A percentile compares a stretch with the other conserved stretches of the same genome.
phyloP scores from a whole-genome alignment of 73 alveolate genomes.

The Urostyla sp. region DNA sequence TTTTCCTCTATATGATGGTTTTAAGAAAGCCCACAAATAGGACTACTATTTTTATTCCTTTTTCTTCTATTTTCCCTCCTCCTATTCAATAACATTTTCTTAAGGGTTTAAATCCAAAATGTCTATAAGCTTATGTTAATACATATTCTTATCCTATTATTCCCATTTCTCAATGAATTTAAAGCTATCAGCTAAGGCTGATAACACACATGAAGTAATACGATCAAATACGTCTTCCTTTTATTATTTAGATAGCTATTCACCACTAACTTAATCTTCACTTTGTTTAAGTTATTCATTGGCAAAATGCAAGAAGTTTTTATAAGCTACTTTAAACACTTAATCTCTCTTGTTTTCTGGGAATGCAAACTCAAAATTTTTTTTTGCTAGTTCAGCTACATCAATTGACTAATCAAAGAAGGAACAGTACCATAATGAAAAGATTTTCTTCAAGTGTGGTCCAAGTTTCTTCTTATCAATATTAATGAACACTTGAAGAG shows the following conservation, averaged over 20 bases:
- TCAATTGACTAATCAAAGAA: slow-evolving; percentile 64
- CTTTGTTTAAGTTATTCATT: slow-evolving; percentile 50
- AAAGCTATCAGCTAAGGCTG: slow-evolving; percentile 56
- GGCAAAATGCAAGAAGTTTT: slow-evolving; percentile 57
- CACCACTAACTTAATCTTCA: slow-evolving; percentile 52
- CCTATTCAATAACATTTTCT: not conserved
- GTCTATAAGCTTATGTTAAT: slow-evolving; percentile 23
- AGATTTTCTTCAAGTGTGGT: slow-evolving; percentile 53
- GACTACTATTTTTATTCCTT: not conserved
- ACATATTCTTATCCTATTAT: slow-evolving; percentile 41
- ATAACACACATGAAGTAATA: slow-evolving; percentile 54
- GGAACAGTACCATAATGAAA: slow-evolving; percentile 71
- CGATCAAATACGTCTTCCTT: slow-evolving; percentile 68
- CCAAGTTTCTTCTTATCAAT: slow-evolving; percentile 56
- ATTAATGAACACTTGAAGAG: slow-evolving; percentile 54
- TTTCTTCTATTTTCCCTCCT: not conserved
- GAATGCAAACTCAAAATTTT: slow-evolving; percentile 57
- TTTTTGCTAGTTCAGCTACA: slow-evolving; percentile 49
- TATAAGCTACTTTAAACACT: slow-evolving; percentile 50
- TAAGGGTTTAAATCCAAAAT: slow-evolving; percentile 21
- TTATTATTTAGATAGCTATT: slow-evolving; percentile 40
- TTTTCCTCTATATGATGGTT: slow-evolving; percentile 51
- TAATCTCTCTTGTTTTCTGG: slow-evolving; percentile 52
- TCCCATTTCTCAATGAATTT: slow-evolving; percentile 51
- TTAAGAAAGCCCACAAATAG: slow-evolving; percentile 37